Conservation (phyloP, 2,329 filamentous ascomycete genomes). For the Ophiostoma triangulosporum region DNA sequence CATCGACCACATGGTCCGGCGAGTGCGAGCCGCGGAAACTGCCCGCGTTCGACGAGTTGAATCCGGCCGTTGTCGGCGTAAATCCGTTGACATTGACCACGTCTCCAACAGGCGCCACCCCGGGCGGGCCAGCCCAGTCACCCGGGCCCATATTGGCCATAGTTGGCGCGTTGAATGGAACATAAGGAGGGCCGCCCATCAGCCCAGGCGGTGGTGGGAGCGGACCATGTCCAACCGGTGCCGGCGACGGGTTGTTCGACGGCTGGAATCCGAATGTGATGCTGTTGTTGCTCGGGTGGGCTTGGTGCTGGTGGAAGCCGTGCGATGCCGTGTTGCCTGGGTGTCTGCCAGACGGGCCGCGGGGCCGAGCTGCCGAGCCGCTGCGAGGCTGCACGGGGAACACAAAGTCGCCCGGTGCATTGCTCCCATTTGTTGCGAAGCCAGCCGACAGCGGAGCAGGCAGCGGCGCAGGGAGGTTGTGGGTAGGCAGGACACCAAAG, state of each 20-base stretch:
- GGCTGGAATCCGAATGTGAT: conserved; percentile 43
- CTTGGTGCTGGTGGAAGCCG: conserved; percentile 33
- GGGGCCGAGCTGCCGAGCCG: conserved; percentile 1
- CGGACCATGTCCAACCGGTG: conserved; percentile 23
- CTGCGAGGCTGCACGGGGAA: conserved; percentile 5
- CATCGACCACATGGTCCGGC: conserved; percentile 8
- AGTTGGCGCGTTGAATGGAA: conserved; percentile 4
- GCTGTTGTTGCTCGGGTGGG: conserved; percentile 41
- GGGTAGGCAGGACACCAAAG: background rate
- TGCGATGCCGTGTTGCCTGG: background rate
- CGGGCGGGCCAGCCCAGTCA: conserved; percentile 10
- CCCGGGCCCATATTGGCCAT: conserved; percentile 7
- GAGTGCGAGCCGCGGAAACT: conserved; percentile 48
- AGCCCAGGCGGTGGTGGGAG: conserved; percentile 24
- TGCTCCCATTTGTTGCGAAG: background rate
- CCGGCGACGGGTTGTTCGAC: conserved; percentile 46
- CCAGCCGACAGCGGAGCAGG: background rate
- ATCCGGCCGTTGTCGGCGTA: conserved; percentile 22
- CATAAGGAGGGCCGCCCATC: conserved; percentile 14
- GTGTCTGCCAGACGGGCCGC: background rate
- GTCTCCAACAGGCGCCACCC: background rate
- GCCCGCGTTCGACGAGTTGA: conserved; percentile 43
- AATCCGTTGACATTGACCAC: conserved; percentile 11
- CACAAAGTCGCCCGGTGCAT: conserved; percentile 1
- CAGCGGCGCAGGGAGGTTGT: background rate